Conservation (phyloP, 495 filamentous ascomycete genomes). For the Aspergillus kassunensis region DNA sequence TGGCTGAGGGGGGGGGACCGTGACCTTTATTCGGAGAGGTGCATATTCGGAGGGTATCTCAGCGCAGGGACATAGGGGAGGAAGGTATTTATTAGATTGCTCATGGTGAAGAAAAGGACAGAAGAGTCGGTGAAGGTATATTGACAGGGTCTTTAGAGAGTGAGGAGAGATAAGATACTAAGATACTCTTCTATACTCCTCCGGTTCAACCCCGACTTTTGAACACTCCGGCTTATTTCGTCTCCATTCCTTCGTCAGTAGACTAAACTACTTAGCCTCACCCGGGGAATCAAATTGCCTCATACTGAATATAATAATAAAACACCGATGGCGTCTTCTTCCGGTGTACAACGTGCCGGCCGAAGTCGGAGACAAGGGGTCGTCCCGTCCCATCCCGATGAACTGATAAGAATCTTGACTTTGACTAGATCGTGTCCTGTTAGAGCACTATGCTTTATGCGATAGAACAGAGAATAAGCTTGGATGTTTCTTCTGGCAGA, state of each 20-base stretch:
- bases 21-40: neutral
- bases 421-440: no score
- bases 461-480: no score
- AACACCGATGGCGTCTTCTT: neutral
- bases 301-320: neutral
- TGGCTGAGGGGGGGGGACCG: neutral
- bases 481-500: no score
- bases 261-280: neutral
- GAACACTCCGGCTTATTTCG: neutral
- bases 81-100: neutral
- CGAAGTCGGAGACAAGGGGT: conserved; percentile 8
- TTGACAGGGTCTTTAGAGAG: conserved; percentile 8
- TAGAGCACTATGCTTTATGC: no score
- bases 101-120: conserved; percentile 5
- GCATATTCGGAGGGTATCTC: neutral
- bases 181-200: no score
- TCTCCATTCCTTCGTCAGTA: no score
- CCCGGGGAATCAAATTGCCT: neutral
- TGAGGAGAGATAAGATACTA: neutral
- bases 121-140: conserved; percentile 21
- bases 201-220: no score
- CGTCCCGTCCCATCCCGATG: conserved; percentile 6
- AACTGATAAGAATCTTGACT: no score
- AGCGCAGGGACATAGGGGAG: neutral
- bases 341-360: neutral